A percentile compares a stretch with the other conserved stretches of the same genome.
phyloP scores from a whole-genome alignment of 495 filamentous ascomycete genomes.

The Trichodelitschia bisporula region DNA sequence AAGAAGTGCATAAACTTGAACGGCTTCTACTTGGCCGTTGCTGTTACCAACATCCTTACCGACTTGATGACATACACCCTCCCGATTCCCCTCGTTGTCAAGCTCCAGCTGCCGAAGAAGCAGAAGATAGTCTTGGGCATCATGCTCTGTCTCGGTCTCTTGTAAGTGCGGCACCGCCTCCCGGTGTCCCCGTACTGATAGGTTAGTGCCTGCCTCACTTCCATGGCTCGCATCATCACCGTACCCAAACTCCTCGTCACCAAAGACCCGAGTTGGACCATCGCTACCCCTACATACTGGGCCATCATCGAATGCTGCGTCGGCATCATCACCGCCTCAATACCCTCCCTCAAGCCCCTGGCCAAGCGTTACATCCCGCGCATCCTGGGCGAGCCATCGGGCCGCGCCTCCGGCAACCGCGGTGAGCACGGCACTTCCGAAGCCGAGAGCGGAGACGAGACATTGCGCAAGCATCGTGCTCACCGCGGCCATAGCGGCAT shows the following conservation, averaged over 20 bases:
- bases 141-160: neutral
- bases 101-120: constrained; percentile 2
- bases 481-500: too few species aligned
- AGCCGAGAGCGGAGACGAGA: neutral
- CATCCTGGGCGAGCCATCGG: neutral
- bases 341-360: constrained; percentile 1
- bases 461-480: too few species aligned
- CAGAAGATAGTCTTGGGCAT: constrained; percentile 1
- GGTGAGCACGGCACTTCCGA: neutral
- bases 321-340: constrained; percentile 1
- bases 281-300: neutral
- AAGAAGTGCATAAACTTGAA: constrained; percentile 4
- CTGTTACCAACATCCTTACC: constrained; percentile 3
- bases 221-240: neutral
- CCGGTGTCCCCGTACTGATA: too few species aligned
- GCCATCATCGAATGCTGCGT: neutral
- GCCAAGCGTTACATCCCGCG: constrained; percentile 2
- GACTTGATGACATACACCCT: constrained; percentile 5
- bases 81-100: constrained; percentile 3
- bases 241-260: neutral
- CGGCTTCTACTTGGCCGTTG: constrained; percentile 5
- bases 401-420: neutral
- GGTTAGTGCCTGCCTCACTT: constrained; percentile 1
- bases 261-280: neutral
- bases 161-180: constrained; percentile 1